Evolutionary conservation across 192 early-diverging fungal genomes (phyloP), one percentile per base, ranked within the genome.

Genomic region (Coemansia sp.): DNA sequence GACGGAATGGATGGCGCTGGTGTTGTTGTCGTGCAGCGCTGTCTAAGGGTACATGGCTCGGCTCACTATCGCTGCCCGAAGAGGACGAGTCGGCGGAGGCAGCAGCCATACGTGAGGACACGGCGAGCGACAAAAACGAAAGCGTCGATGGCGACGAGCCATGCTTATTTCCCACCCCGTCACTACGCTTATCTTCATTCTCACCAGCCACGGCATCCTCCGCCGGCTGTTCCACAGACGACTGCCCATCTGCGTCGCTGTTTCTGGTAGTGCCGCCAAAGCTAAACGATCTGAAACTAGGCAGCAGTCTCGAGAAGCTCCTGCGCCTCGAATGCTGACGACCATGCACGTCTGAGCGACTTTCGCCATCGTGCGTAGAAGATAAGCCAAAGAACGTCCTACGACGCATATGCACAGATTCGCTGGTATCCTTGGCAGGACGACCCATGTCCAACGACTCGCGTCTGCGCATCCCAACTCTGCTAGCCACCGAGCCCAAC

Each of bases 51-150:
- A 36, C 3, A 20, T 8, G 36, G 5, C 37, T 60, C 33, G 43
- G 32, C 22, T 28, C 22, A 28, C 22, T 28, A 28, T 28, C 22
- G 22, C 22, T 28, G 22, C 22, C 64, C 17, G 70, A 61, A 2
- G 64, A 43, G 0, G 61, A 59, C 64, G 70, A 61, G 38, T 57
- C 65, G 22, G 60, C 51, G 41, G 70, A 18, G 3, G 68, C 65
- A 2, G 68, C 74, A 14, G 68, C 74, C 36, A 76, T 28, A 6
- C 62, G 68, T 41, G 68, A 61, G 32, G 48, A 36, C 11, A 43
- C 57, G 17, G 59, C 41, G 1, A 54, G 33, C 14, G 63, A 59
- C 8, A 60, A 11, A 8, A 56, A 15, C 3, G 45, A 48, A 4
- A 48, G 45, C 45, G 45, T 28, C 22, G 54, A 56, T 0, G 54